phyloP scores from a whole-genome alignment of 2,329 filamentous ascomycete genomes.

The Nothopassalora personata region DNA sequence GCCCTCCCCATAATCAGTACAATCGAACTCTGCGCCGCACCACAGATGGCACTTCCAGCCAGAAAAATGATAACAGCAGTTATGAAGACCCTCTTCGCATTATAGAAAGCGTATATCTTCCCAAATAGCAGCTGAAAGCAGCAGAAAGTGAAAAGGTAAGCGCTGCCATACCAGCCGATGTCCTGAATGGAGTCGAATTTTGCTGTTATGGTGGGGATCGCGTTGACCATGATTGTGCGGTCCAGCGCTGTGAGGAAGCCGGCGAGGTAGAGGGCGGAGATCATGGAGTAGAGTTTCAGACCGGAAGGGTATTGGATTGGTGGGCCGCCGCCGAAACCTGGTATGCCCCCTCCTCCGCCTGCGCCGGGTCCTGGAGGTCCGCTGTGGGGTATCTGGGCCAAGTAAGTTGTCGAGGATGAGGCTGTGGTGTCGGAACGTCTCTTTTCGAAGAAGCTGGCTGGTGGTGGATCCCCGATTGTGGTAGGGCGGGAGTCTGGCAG shows the following conservation, averaged over 20 bases:
- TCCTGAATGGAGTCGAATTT: conserved; percentile 44
- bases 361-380: too few species aligned
- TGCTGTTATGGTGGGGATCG: conserved; percentile 42
- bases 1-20: conserved; percentile 50
- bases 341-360: not conserved
- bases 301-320: not conserved
- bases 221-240: conserved; percentile 37
- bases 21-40: conserved; percentile 41
- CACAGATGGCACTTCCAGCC: conserved; percentile 36
- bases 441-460: too few species aligned
- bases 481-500: not conserved
- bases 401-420: too few species aligned
- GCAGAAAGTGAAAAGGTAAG: conserved; percentile 44
- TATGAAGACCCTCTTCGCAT: conserved; percentile 41
- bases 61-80: conserved; percentile 38
- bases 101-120: conserved; percentile 38
- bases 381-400: too few species aligned
- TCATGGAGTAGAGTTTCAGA: not conserved
- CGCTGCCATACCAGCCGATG: conserved; percentile 43
- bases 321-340: not conserved
- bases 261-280: not conserved
- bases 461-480: not conserved
- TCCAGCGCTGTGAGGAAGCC: conserved; percentile 14
- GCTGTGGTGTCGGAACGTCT: too few species aligned
- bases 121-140: conserved; percentile 40